Conservation (phyloP, 1,284 basidiomycete species). For the Apiotrichum veenhuisii region DNA sequence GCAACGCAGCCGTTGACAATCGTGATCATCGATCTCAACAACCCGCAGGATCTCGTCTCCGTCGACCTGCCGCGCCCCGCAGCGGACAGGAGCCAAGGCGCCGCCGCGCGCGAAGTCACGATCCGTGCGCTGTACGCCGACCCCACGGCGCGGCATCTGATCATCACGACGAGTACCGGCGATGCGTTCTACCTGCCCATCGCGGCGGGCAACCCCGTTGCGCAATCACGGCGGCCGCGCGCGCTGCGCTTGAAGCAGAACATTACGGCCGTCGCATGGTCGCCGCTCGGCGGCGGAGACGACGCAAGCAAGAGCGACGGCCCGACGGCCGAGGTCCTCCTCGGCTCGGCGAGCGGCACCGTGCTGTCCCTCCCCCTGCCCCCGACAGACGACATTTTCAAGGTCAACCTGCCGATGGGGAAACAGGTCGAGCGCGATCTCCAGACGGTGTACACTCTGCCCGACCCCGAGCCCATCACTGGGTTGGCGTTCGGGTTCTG, state of each 20-base stretch:
- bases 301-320: background rate
- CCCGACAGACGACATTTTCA: slow-evolving; percentile 85
- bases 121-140: slow-evolving; percentile 77
- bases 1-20: slow-evolving; percentile 70
- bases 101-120: slow-evolving; percentile 46
- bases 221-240: slow-evolving; percentile 64
- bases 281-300: slow-evolving; percentile 52
- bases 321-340: slow-evolving; percentile 54
- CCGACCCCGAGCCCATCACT: slow-evolving; percentile 72
- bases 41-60: slow-evolving; percentile 72
- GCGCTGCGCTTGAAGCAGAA: slow-evolving; percentile 80
- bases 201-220: slow-evolving; percentile 40
- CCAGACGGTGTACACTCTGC: slow-evolving; percentile 71
- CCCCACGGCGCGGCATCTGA: slow-evolving; percentile 82
- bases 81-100: slow-evolving; percentile 54
- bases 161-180: slow-evolving; percentile 79
- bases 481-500: slow-evolving; percentile 74
- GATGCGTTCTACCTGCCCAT: slow-evolving; percentile 87
- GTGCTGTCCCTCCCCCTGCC: slow-evolving; percentile 72
- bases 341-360: slow-evolving; percentile 77
- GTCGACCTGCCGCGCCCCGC: slow-evolving; percentile 61
- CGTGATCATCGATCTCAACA: slow-evolving; percentile 77
- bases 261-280: slow-evolving; percentile 93
- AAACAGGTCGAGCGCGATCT: slow-evolving; percentile 59
- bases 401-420: slow-evolving; percentile 52